Base-by-base conservation (phyloP, 1,284 basidiomycete species). In the Rhodotorula mucilaginosa region DNA sequence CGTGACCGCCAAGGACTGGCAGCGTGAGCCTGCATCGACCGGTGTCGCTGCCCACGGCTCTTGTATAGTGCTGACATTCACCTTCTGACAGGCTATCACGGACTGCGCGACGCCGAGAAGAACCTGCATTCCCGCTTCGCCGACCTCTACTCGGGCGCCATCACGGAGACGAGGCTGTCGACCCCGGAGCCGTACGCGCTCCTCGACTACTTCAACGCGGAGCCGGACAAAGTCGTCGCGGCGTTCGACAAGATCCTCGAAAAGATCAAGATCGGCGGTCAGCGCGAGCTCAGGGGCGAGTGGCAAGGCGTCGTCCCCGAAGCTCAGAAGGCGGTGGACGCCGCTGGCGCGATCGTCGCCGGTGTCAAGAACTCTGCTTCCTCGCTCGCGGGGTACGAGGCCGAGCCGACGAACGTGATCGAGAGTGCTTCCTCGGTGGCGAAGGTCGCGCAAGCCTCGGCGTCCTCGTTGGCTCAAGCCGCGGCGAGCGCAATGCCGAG, bases 1-100 rank as follows among this genome's bases (percentile, higher is more conserved):
- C 34, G 76, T 74, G 7, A 72, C 72, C 21, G 61, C 72, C 46
- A 69, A 72, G 59, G 78, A 78, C 46, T 78, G 78, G 78, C 69
- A 71, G 39, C 67, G 72, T 73, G 13, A n/a, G 71, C 60, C 3
- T 21, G 10, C 26, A 39, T 26, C 2, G n/a, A 15, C 10, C 21
- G 46, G 34, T 34, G 39, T 44, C 39, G 39, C 7, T 23, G 34
- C 44, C 18, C 12, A 3, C 34, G 4, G 5, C 39, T 4, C 47
- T 13, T 18, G 3, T 26, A 16, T 6, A 5, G 19, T 8, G 6
- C 19, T 31, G 39, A 34, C n/a, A 19, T 21, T 4, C 19, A 19
- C 2, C 13, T 23, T 34, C n/a, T 56, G 5, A 49, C 56, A 69
- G 69, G 76, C 34, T 79, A 76, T 68, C 78, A 79, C 69, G 65